phyloP scores from a whole-genome alignment of 2,329 filamentous ascomycete genomes.

The Phyllosticta paracitricarpa region DNA sequence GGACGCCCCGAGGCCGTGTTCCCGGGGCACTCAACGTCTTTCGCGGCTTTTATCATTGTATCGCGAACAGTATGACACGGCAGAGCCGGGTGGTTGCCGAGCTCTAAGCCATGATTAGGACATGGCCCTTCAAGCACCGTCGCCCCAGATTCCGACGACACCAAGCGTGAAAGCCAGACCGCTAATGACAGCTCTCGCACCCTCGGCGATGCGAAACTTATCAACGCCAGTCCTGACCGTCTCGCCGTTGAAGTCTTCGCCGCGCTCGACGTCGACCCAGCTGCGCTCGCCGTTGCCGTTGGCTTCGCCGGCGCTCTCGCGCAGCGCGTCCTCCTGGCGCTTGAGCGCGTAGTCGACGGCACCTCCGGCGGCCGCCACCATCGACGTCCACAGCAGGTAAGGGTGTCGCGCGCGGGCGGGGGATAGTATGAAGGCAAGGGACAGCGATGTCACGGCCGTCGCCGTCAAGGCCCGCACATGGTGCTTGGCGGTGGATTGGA shows the following conservation, averaged over 20 bases:
- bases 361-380: constrained; percentile 48
- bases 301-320: neutral
- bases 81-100: too few species aligned
- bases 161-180: constrained; percentile 38
- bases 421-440: constrained; percentile 69
- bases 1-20: neutral
- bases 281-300: constrained; percentile 13
- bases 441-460: constrained; percentile 60
- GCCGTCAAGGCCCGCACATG: constrained; percentile 59
- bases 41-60: neutral
- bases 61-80: neutral
- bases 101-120: neutral
- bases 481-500: constrained; percentile 50
- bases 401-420: constrained; percentile 69
- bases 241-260: constrained; percentile 40
- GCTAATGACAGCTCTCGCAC: constrained; percentile 31
- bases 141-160: constrained; percentile 41
- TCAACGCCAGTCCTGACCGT: constrained; percentile 37
- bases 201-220: constrained; percentile 32
- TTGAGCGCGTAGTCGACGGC: constrained; percentile 28
- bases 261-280: constrained; percentile 18
- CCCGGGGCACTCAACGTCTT: neutral
- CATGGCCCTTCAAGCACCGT: constrained; percentile 23
- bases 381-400: constrained; percentile 77
- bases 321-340: constrained; percentile 13